Percentiles rank a stretch among this genome's conserved stretches.
phyloP scores from a whole-genome alignment of 176 grass and related monocot genomes.

The Alopecurus myosuroides region DNA sequence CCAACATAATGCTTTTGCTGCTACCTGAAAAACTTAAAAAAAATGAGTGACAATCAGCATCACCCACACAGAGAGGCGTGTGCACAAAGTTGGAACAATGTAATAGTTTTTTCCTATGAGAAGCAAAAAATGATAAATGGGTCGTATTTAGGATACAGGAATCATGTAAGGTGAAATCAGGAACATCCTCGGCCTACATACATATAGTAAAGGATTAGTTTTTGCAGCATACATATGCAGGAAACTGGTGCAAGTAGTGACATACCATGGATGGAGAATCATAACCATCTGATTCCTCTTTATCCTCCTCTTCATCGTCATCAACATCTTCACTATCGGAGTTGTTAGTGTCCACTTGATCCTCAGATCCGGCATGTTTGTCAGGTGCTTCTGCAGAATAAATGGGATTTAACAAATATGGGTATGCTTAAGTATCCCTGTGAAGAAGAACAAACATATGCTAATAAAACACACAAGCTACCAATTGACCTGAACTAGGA shows the following conservation, averaged over 20 bases:
- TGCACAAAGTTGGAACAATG: neutral
- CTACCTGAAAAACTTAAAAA: neutral
- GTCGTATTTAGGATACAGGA: slow-evolving; percentile 51
- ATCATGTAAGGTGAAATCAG: slow-evolving; percentile 33
- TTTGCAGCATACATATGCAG: neutral
- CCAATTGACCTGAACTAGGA: neutral
- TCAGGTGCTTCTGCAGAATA: slow-evolving; percentile 22
- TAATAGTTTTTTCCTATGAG: neutral
- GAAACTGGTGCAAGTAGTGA: slow-evolving; percentile 12
- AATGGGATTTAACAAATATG: slow-evolving; percentile 13
- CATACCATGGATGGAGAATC: slow-evolving; percentile 55
- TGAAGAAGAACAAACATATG: neutral
- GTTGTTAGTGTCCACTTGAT: slow-evolving; percentile 41
- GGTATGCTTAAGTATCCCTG: neutral
- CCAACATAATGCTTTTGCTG: slow-evolving; percentile 3
- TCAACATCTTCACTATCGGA: slow-evolving; percentile 54
- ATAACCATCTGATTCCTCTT: slow-evolving; percentile 53
- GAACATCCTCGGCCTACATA: slow-evolving; percentile 36
- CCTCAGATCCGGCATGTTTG: slow-evolving; percentile 26
- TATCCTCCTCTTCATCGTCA: slow-evolving; percentile 59
- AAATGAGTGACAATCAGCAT: neutral
- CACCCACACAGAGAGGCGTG: neutral
- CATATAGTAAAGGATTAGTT: slow-evolving; percentile 27
- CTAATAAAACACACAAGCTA: neutral
- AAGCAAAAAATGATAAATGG: neutral